phyloP scores from a whole-genome alignment of 495 filamentous ascomycete genomes.

The Astrothelium subdiscretum region DNA sequence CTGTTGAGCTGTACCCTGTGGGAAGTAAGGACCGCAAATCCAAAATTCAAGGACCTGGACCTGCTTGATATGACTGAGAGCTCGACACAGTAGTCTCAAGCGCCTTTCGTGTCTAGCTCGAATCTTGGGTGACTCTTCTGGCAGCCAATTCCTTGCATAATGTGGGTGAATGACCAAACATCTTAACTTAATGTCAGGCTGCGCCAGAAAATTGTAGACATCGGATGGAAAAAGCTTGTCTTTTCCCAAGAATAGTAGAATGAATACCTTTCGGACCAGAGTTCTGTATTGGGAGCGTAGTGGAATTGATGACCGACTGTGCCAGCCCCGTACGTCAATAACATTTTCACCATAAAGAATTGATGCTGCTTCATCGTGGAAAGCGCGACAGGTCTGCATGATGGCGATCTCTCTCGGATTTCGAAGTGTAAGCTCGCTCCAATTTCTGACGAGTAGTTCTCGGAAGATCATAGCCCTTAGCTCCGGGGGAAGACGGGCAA shows the following conservation, averaged over 20 bases:
- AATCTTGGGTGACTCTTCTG: too few relatives aligned
- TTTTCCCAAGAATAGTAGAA: background rate
- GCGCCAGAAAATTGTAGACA: background rate
- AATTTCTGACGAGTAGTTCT: background rate
- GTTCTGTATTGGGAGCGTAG: background rate
- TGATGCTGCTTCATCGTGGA: constrained; percentile 9
- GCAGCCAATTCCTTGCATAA: too few relatives aligned
- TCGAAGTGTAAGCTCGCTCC: too few relatives aligned
- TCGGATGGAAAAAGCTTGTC: background rate
- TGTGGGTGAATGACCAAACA: too few relatives aligned
- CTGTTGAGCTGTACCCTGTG: background rate
- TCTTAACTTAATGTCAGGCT: background rate
- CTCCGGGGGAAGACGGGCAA: background rate
- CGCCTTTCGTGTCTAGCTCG: too few relatives aligned
- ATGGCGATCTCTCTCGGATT: too few relatives aligned
- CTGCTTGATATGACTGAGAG: too few relatives aligned
- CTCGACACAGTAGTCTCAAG: too few relatives aligned
- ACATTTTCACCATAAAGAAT: constrained; percentile 9
- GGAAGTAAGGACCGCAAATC: background rate
- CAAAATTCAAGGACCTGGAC: background rate
- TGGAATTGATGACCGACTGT: background rate
- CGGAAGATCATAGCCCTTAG: background rate
- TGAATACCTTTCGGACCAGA: background rate
- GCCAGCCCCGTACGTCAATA: background rate
- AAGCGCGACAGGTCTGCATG: constrained; percentile 10